These are phyloP conservation scores for Solanum chmielewskii DNA, from an alignment of 257 asterid genomes.

Conservation along the genomic window DNA sequence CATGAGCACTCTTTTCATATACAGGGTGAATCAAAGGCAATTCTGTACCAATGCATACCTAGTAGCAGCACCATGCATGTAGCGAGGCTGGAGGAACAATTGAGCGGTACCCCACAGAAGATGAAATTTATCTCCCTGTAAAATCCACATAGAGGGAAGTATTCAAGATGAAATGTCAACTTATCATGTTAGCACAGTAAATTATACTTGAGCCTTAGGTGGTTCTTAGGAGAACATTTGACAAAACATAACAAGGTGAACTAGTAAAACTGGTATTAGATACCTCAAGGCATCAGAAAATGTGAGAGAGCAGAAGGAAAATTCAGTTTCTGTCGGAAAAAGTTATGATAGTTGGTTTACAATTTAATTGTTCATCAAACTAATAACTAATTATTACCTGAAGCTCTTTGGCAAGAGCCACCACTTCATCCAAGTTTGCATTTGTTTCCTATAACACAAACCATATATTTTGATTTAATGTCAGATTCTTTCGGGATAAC, in stretches of 20 bases:
- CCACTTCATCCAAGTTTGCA: slow-evolving; percentile 92
- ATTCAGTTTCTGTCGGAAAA: background rate
- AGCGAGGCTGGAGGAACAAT: slow-evolving; percentile 79
- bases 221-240: background rate
- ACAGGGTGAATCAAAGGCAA: background rate
- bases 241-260: background rate
- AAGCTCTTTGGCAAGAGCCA: slow-evolving; percentile 91
- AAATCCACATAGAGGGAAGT: background rate
- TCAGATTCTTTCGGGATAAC: background rate
- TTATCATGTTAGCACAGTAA: background rate
- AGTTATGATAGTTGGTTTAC: background rate
- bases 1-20: background rate
- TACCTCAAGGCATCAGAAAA: background rate
- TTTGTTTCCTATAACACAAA: slow-evolving; percentile 55
- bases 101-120: slow-evolving; percentile 99
- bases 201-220: background rate
- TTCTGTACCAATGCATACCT: slow-evolving; percentile 31
- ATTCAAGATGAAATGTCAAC: background rate
- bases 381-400: slow-evolving; percentile 43
- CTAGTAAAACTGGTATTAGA: background rate
- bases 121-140: background rate
- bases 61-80: slow-evolving; percentile 98
- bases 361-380: background rate
- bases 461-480: background rate
- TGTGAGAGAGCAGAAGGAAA: background rate